A percentile compares a stretch with the other conserved stretches of the same genome.
These are phyloP conservation scores for Yamadazyma kanchanaburiensis DNA, from an alignment of 1,139 yeast species.

Conservation along the genomic window DNA sequence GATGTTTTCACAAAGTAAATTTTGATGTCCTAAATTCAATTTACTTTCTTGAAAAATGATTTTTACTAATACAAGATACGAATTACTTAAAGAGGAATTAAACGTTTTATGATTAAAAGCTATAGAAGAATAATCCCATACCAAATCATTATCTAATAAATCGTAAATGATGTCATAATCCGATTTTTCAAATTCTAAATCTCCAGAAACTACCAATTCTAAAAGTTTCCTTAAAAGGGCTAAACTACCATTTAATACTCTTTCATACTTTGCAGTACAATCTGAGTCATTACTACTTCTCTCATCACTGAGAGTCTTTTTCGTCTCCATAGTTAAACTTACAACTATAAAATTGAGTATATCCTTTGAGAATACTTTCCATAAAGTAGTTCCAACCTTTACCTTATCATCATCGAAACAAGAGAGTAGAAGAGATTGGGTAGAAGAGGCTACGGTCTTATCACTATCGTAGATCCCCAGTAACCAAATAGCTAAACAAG, in stretches of 20 bases:
- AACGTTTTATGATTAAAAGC: constrained; percentile 20
- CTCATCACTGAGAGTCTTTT: constrained; percentile 69
- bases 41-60: constrained; percentile 17
- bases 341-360: constrained; percentile 55
- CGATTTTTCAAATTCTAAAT: neutral
- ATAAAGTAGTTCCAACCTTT: constrained; percentile 52
- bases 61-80: constrained; percentile 42
- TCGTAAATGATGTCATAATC: constrained; percentile 5
- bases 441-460: constrained; percentile 49
- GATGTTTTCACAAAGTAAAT: constrained; percentile 9
- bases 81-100: constrained; percentile 19
- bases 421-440: constrained; percentile 43
- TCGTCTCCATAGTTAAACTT: constrained; percentile 53
- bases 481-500: constrained; percentile 70
- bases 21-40: constrained; percentile 7
- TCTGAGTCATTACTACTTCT: constrained; percentile 69
- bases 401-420: constrained; percentile 58
- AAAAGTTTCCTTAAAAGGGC: constrained; percentile 46
- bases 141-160: constrained; percentile 33
- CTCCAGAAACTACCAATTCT: constrained; percentile 12
- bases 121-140: constrained; percentile 42
- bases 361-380: constrained; percentile 56
- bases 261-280: constrained; percentile 59
- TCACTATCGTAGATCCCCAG: constrained; percentile 72
- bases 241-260: constrained; percentile 55